These are phyloP conservation scores for Pichia californica DNA, from an alignment of 805 yeast genomes.

Conservation along the genomic window DNA sequence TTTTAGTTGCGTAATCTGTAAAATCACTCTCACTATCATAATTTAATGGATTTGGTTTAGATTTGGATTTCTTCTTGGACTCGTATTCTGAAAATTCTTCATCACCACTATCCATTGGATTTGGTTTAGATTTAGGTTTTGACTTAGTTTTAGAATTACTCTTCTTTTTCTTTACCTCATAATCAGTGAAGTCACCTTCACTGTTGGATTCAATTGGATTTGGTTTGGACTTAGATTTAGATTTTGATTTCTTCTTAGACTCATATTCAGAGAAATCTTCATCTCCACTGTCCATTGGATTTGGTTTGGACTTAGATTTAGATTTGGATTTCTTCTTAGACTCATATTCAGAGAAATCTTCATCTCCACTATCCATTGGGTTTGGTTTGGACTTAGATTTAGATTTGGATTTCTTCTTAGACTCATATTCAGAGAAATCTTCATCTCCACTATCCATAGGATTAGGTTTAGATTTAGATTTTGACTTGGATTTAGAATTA, in stretches of 20 bases:
- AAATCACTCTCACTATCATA: not conserved
- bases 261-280: not conserved
- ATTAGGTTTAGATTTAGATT: not conserved
- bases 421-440: conserved; percentile 9
- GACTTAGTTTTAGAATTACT: not conserved
- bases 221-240: not conserved
- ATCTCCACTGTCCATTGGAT: too few species aligned
- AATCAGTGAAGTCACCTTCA: conserved; percentile 4
- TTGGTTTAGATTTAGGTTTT: not conserved
- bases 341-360: not conserved
- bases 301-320: not conserved
- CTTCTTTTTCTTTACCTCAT: not conserved
- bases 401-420: not conserved
- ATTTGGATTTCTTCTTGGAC: not conserved
- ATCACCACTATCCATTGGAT: conserved; percentile 1
- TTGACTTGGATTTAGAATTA: not conserved
- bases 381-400: conserved; percentile 1
- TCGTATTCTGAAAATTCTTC: not conserved
- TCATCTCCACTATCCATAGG: not conserved
- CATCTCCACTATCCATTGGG: conserved; percentile 2
- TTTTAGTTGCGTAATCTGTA: not conserved
- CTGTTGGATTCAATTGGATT: not conserved
- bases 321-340: not conserved
- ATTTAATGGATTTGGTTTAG: not conserved
- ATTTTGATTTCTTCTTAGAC: not conserved